phyloP scores from a whole-genome alignment of 352 stramenopile species.

The Pythium aristosporum region DNA sequence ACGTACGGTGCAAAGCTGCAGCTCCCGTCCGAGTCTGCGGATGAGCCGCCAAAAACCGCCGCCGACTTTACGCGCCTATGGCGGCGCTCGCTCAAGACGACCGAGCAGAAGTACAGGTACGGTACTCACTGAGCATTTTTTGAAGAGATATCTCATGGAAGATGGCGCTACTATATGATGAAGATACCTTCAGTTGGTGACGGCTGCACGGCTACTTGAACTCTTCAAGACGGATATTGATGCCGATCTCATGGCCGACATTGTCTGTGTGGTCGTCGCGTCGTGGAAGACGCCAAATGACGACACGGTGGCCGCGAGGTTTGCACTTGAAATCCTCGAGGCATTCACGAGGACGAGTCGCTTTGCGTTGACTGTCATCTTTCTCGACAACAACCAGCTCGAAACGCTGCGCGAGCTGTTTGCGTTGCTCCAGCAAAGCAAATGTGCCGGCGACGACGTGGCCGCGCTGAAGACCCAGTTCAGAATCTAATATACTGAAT shows the following conservation, averaged over 20 bases:
- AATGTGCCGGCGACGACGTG: background rate
- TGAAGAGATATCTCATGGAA: too few species aligned
- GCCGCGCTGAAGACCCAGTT: constrained; percentile 8
- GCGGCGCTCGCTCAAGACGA: constrained; percentile 59
- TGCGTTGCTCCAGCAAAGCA: constrained; percentile 17
- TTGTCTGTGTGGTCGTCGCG: constrained; percentile 46
- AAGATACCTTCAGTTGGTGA: constrained; percentile 69
- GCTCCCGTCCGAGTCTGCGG: constrained; percentile 27
- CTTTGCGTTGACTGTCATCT: constrained; percentile 64
- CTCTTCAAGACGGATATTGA: constrained; percentile 77
- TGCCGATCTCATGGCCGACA: constrained; percentile 67
- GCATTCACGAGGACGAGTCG: constrained; percentile 46
- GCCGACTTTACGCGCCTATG: constrained; percentile 74
- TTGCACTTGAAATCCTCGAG: constrained; percentile 39
- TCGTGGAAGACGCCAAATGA: background rate
- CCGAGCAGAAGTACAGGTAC: constrained; percentile 44
- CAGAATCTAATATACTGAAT: constrained; percentile 4
- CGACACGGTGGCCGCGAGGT: constrained; percentile 26
- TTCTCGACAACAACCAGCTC: constrained; percentile 69
- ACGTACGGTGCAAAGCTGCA: constrained; percentile 27
- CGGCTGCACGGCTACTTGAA: constrained; percentile 34
- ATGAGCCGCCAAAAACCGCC: constrained; percentile 37
- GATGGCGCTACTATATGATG: background rate
- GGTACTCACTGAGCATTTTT: background rate
- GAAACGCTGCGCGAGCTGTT: constrained; percentile 44